Base-by-base conservation (phyloP, 129 eudicot species). In the Ambrosia trifida region DNA sequence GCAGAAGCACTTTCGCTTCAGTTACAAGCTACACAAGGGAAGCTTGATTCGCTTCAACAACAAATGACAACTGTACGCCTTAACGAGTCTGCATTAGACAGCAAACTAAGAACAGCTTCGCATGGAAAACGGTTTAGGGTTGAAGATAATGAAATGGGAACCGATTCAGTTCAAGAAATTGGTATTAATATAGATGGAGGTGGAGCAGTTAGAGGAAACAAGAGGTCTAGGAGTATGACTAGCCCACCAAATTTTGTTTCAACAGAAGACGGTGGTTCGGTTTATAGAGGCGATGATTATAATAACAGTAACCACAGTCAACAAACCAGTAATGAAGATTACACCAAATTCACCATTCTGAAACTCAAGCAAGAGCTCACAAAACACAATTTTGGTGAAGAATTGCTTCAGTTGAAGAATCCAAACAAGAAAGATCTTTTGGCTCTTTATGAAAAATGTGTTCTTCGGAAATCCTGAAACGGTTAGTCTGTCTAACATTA, bases 1-100 rank as follows among this genome's bases (percentile, higher is more conserved):
- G 99, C 99, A 7, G 99, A 95, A 76, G 89, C 91, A 40, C 95
- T 95, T 18, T 95, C 99, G 45, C 83, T 88, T 70, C 80, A 90
- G 82, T 78, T 95, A 46, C 97, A 95, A 76, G 82, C 86, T 60
- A 95, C 97, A 3, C 99, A 95, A 78, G 88, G 85, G 24, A 90
- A 86, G 73, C 90, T 90, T 16, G 99, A 95, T 80, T 54, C 59
- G 30, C 86, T 95, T 8, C 95, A 91, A 70, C 99, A 90, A 65
- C 86, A 95, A 77, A 64, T 95, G 80, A 85, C 91, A 18, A 60
- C 91, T 10, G 88, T 87, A 31, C 85, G 90, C 3, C 83, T 81
- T n/a, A 84, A 80, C 12, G 98, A 94, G 63, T 79, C 88, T 8
- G 89, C 96, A 5, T 62, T 94, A 67, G 98, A 94, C 59, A 82